Conservation (phyloP, 1,284 basidiomycete genomes). For the Agroathelia rolfsii region DNA sequence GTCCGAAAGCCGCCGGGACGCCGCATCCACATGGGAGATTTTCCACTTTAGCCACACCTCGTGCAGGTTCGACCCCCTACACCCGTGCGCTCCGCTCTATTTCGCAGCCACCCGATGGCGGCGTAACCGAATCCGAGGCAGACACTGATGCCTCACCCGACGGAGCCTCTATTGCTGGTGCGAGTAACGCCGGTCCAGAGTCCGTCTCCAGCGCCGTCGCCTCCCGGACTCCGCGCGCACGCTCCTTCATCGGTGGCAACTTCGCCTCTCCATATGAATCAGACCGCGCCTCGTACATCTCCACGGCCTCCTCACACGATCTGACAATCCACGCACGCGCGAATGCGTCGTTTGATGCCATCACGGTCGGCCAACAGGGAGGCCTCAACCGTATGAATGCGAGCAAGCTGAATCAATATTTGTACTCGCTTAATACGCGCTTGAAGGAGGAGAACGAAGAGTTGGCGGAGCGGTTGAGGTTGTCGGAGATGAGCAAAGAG, state of each 20-base stretch:
- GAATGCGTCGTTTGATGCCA: conserved; percentile 77
- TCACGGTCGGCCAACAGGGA: conserved; percentile 56
- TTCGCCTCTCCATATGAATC: conserved; percentile 21
- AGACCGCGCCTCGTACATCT: conserved; percentile 57
- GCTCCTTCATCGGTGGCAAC: conserved; percentile 10
- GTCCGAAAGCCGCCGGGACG: conserved; percentile 50
- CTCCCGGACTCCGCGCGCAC: conserved; percentile 8
- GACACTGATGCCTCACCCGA: conserved; percentile 10
- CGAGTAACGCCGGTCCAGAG: conserved; percentile 8
- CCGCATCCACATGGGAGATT: conserved; percentile 45
- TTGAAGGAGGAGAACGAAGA: conserved; percentile 75
- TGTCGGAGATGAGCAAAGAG: conserved; percentile 36
- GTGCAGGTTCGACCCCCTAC: conserved; percentile 25
- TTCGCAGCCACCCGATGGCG: conserved; percentile 14
- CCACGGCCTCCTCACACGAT: conserved; percentile 77
- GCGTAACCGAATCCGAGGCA: conserved; percentile 12
- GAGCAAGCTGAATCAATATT: conserved; percentile 69
- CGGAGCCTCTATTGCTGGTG: conserved; percentile 13
- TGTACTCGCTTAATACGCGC: conserved; percentile 71
- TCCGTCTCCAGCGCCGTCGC: too few species aligned
- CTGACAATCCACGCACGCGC: conserved; percentile 69
- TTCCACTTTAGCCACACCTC: conserved; percentile 20
- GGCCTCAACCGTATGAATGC: conserved; percentile 70
- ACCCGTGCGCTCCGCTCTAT: conserved; percentile 9
- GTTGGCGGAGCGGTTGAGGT: conserved; percentile 38